Conservation (phyloP, 2,329 filamentous ascomycete species). For the Aureobasidium sp. region DNA sequence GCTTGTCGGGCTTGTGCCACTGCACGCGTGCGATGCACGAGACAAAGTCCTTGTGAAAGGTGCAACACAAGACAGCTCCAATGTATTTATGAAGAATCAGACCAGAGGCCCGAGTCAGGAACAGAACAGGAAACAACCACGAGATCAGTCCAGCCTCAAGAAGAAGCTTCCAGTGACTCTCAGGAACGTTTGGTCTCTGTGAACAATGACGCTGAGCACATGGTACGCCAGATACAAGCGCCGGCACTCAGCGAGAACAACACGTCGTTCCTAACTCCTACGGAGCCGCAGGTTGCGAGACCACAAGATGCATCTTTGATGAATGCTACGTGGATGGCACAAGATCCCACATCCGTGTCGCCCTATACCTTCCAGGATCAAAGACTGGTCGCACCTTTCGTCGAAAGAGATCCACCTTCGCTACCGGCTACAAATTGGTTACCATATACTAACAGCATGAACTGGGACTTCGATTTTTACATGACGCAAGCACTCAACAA, state of each 20-base stretch:
- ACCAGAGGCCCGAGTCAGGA: neutral
- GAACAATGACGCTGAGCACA: neutral
- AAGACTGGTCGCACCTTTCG: neutral
- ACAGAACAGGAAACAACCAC: neutral
- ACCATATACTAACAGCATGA: slow-evolving; percentile 1
- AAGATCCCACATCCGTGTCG: neutral
- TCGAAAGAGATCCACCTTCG: neutral
- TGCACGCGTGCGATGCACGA: slow-evolving; percentile 12
- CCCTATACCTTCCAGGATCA: neutral
- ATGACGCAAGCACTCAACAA: slow-evolving; percentile 15
- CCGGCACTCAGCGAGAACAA: neutral
- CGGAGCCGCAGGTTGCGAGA: neutral
- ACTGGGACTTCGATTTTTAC: slow-evolving; percentile 18
- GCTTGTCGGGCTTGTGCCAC: slow-evolving; percentile 8
- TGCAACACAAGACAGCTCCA: neutral
- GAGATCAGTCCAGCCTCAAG: neutral
- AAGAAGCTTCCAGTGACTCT: neutral
- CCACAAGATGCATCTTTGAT: neutral
- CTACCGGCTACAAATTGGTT: slow-evolving; percentile 16
- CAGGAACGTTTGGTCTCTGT: neutral
- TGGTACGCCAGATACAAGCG: neutral
- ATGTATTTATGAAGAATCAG: slow-evolving; percentile 5
- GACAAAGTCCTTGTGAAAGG: slow-evolving; percentile 14
- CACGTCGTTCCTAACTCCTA: neutral
- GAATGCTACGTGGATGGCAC: neutral